phyloP scores from a whole-genome alignment of 129 eudicot genomes.

The Calendula officinalis region DNA sequence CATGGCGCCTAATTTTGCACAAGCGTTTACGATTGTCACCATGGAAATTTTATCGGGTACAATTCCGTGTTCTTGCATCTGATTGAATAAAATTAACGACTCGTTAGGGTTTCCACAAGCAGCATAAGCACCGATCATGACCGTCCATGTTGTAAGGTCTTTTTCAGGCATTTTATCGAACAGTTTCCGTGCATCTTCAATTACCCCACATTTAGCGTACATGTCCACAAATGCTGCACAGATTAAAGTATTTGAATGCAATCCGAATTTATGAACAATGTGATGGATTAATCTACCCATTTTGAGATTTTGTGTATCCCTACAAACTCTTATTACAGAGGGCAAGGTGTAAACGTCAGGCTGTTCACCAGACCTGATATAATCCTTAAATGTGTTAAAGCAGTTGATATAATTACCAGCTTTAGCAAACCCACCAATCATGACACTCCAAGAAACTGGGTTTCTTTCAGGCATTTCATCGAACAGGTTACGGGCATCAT shows the following conservation, averaged over 20 bases:
- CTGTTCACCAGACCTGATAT: slow-evolving; percentile 42
- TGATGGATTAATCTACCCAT: slow-evolving; percentile 61
- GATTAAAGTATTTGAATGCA: slow-evolving; percentile 33
- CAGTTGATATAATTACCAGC: slow-evolving; percentile 42
- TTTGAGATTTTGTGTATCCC: slow-evolving; percentile 41
- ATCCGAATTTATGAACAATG: slow-evolving; percentile 43
- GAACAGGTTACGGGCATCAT: slow-evolving; percentile 49
- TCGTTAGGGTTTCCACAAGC: slow-evolving; percentile 52
- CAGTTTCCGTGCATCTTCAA: slow-evolving; percentile 49
- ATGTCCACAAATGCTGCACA: slow-evolving; percentile 62
- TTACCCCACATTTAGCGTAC: slow-evolving; percentile 64
- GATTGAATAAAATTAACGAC: slow-evolving; percentile 57
- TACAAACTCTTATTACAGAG: slow-evolving; percentile 47
- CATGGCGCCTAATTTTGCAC: slow-evolving; percentile 64
- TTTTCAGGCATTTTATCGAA: slow-evolving; percentile 52
- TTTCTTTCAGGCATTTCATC: slow-evolving; percentile 49
- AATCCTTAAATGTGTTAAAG: slow-evolving; percentile 54
- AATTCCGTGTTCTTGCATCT: slow-evolving; percentile 44
- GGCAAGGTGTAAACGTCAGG: slow-evolving; percentile 64
- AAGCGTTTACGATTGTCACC: slow-evolving; percentile 58
- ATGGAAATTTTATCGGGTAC: slow-evolving; percentile 54
- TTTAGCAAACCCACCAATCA: slow-evolving; percentile 71
- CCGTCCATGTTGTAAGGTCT: slow-evolving; percentile 71
- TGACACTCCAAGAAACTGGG: slow-evolving; percentile 66
- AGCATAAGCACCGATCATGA: slow-evolving; percentile 57